These are phyloP conservation scores for Lyophyllum shimeji DNA, from an alignment of 768 basidiomycete species.

Conservation along the genomic window DNA sequence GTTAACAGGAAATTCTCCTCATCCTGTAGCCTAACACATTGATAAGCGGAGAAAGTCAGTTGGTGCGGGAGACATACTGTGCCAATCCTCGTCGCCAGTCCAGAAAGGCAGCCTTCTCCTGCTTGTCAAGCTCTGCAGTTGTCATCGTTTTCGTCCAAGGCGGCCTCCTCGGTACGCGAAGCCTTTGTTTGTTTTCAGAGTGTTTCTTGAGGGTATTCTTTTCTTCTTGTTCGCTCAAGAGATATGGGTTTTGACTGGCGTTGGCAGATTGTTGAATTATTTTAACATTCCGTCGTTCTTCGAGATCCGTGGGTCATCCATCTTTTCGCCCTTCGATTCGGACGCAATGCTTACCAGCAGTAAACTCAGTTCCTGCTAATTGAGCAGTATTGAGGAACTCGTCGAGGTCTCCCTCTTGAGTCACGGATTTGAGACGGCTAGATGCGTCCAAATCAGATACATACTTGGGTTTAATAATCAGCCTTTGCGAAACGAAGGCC, in stretches of 20 bases:
- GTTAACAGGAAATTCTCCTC: conserved; percentile 85
- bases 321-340: neutral
- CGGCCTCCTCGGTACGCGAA: conserved; percentile 89
- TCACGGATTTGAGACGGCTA: conserved; percentile 82
- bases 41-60: conserved; percentile 2
- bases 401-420: conserved; percentile 93
- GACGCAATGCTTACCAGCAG: conserved; percentile 65
- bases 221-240: conserved; percentile 84
- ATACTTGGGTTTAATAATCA: conserved; percentile 47
- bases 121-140: conserved; percentile 74
- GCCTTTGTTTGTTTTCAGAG: conserved; percentile 63
- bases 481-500: neutral
- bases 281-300: conserved; percentile 80
- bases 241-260: conserved; percentile 75
- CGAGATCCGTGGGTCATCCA: conserved; percentile 8
- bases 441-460: conserved; percentile 70
- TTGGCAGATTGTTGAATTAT: conserved; percentile 62
- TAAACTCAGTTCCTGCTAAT: conserved; percentile 93
- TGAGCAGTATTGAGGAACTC: conserved; percentile 96
- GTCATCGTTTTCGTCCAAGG: conserved; percentile 86
- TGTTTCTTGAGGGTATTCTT: conserved; percentile 72
- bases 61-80: conserved; percentile 54
- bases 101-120: conserved; percentile 88
- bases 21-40: conserved; percentile 71
- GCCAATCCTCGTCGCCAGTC: conserved; percentile 93